Evolutionary conservation across 2,329 filamentous ascomycete genomes (phyloP), one percentile per base, ranked within the genome.

Genomic region (Didymella glomerata): DNA sequence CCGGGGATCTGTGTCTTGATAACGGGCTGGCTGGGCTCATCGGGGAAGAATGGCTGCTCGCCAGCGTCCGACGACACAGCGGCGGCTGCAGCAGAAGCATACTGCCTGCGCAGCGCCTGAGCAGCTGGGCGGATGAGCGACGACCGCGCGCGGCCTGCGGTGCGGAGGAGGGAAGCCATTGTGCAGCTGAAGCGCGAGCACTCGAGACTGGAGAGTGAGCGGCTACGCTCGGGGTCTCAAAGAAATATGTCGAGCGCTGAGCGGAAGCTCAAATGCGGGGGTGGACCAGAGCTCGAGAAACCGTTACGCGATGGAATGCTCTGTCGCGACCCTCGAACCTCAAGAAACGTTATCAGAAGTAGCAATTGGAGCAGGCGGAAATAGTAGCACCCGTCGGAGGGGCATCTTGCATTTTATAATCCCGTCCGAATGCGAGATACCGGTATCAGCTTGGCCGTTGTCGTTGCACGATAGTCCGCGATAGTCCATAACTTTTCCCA

Each of bases 1-100:
- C 92, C 92, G 0, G 92, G 92, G 57, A 96, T 90, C 38, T 79
- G 71, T 2, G 85, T 88, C 62, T 80, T 77, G 41, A 88, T 69
- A 25, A 77, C 79, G 24, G 86, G 86, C n/a, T 76, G 80, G 13
- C 76, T 62, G 20, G 86, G 86, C 79, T 89, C 86, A 69, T 86
- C 81, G 57, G 83, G 77, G 75, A 88, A 85, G 78, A 81, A 86
- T 8, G 84, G 69, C 68, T 82, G 78, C 65, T 81, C 80, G 51
- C 66, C 57, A 52, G 71, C 74, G 34, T 68, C 68, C 44, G 71
- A 61, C 11, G 77, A 66, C 20, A 72, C 68, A 6, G 72, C 70
- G 18, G 72, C 69, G 22, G 71, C 66, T 18, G 71, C 68, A 24
- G 69, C 68, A 10, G 75, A 73, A 28, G 75, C 75, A 72, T 76